Evolutionary conservation across 306 rosid species (phyloP), one percentile per base, ranked within the genome.

Genomic region (Crataegus laevigata): DNA sequence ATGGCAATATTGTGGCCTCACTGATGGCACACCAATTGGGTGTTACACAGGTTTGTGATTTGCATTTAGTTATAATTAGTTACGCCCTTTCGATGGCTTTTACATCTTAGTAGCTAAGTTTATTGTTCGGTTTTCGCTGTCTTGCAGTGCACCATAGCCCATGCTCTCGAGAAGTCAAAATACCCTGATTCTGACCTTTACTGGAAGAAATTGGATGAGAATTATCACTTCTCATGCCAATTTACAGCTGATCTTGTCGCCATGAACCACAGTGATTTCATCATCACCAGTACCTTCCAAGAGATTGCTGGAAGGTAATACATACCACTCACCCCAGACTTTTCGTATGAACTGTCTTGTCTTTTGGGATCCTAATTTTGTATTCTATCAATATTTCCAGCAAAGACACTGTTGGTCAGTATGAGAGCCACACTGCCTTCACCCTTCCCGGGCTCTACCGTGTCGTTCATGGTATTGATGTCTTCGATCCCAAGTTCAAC

Each of bases 181-280:
- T 96, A 96, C 74, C 99, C 99, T 6, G 99, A 92, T 30, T 96
- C 99, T 9, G 99, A 96, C 74, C 90, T 96, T 75, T 96, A 92
- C 88, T 96, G 99, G 99, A 92, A 96, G 69, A 96, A 80, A 68
- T 83, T 92, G 10, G 99, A 96, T 25, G 99, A 92, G 61, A 92
- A 87, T 79, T 96, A 96, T 57, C 96, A 96, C 85, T 96, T 96
- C 89, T 89, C 99, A 13, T 87, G 89, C 92, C 99, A 96, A 84
- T 96, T 96, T 70, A 96, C 99, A 6, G 99, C 99, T 30, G 99
- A 96, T 88, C 99, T 96, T 28, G 85, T 96, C 2, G 99, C 99
- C 47, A 96, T 96, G 99, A 96, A 96, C 85, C 99, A 96, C 82
- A 96, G 98, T 0, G 99, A 96, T 81, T 96, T 96, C 76, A 96